Base-by-base conservation (phyloP, 331 rosid species). In the Quercus tomentella region DNA sequence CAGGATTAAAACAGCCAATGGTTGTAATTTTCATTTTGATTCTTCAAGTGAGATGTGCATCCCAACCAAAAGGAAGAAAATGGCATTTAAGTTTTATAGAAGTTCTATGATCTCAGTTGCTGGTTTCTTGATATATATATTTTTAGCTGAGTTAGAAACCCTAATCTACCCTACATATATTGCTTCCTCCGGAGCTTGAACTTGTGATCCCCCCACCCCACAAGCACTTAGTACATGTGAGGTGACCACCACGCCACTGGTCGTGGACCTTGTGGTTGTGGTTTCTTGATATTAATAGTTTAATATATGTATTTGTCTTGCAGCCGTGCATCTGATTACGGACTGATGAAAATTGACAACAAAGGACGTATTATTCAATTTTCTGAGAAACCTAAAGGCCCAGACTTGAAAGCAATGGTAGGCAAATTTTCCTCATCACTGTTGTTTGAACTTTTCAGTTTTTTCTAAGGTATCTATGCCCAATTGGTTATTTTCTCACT, bases 241-340 rank as follows among this genome's bases (percentile, higher is more conserved):
- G 45, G 45, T 41, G 45, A 41, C 45, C 45, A 37, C 45, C 45
- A 41, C 45, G 0, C 45, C 12, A 8, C 1, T 2, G 3, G 12
- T 8, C 1, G 0, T 41, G 45, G 45, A 41, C 45, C 12, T 8
- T 8, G 45, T 41, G 12, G 45, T 41, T 41, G 45, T 1, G 3
- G 21, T 69, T 25, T 58, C 78, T 23, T 8, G 8, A 35, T 22
- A 54, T 70, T 15, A 57, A 41, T 70, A 12, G n/a, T 55, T 55
- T n/a, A 56, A 25, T 23, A 52, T 4, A 10, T 30, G 25, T 33
- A 21, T 12, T 4, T 77, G 51, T 86, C 57, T 60, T 84, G 90
- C 88, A 94, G 98, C 69, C 97, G 97, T 14, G 97, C 98, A 77
- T 91, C 98, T 25, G 97, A 94, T 76, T 94, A 87, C 51, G 98